phyloP scores from a whole-genome alignment of 2,329 filamentous ascomycete species.

The Didymellaceae sp. region DNA sequence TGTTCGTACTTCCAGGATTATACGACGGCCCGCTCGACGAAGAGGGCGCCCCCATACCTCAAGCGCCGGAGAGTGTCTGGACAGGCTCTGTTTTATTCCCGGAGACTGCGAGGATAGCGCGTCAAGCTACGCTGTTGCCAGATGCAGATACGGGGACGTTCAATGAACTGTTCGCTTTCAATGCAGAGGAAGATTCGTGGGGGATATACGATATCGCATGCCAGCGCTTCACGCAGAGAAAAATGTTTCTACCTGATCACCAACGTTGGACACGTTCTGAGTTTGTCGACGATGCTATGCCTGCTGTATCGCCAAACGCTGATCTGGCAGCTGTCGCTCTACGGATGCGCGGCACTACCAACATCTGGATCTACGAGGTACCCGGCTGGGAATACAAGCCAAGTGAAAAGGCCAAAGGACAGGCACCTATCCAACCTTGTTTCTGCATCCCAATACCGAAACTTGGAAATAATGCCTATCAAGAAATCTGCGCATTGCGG shows the following conservation, averaged over 20 bases:
- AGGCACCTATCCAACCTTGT: conserved; percentile 47
- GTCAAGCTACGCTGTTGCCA: conserved; percentile 49
- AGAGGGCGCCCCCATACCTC: conserved; percentile 48
- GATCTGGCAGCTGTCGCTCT: conserved; percentile 49
- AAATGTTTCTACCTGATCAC: conserved; percentile 48
- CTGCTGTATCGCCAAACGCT: conserved; percentile 47
- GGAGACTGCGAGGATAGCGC: conserved; percentile 46
- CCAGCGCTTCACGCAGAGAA: conserved; percentile 47
- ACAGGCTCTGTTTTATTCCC: conserved; percentile 51
- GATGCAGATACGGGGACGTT: conserved; percentile 48
- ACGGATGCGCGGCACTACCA: conserved; percentile 47
- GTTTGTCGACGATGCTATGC: conserved; percentile 50
- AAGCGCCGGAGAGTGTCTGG: conserved; percentile 47
- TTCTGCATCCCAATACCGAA: conserved; percentile 47
- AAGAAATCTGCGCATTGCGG: conserved; percentile 47
- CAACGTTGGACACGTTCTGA: conserved; percentile 49
- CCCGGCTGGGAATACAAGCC: conserved; percentile 46
- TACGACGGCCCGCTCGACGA: conserved; percentile 50
- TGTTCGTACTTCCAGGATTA: conserved; percentile 48
- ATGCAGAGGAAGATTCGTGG: conserved; percentile 50
- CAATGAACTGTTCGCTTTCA: conserved; percentile 51
- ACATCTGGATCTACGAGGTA: conserved; percentile 49
- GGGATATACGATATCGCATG: conserved; percentile 50
- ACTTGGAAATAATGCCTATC: conserved; percentile 39
- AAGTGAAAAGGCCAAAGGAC: conserved; percentile 30